A percentile compares a stretch with the other conserved stretches of the same genome.
Conservation (phyloP, 192 early-diverging fungal species). For the Coemansia sp. region DNA sequence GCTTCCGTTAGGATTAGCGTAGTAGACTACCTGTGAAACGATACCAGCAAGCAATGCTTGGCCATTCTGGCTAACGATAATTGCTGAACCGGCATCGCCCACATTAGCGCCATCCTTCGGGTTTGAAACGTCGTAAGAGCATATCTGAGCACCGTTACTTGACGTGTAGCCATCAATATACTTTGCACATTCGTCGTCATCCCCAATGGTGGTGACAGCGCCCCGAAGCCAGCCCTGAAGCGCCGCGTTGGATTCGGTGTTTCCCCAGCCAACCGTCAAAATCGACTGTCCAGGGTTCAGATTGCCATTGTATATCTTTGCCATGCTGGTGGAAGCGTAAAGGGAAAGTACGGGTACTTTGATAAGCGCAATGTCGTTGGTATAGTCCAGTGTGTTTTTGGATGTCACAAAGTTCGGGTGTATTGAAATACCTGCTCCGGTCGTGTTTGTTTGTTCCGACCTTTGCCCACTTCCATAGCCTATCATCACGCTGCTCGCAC, state of each 20-base stretch:
- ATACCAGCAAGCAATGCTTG: slow-evolving; percentile 11
- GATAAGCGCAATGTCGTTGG: slow-evolving; percentile 20
- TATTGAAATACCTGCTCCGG: slow-evolving; percentile 3
- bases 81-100: slow-evolving; percentile 23
- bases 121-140: slow-evolving; percentile 6
- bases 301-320: slow-evolving; percentile 10
- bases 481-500: background rate
- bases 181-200: slow-evolving; percentile 4
- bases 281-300: slow-evolving; percentile 12
- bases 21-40: slow-evolving; percentile 4
- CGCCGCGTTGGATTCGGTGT: background rate
- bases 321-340: background rate
- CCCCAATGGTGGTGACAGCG: slow-evolving; percentile 7
- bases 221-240: slow-evolving; percentile 3
- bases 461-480: slow-evolving; percentile 16
- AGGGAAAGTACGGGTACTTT: slow-evolving; percentile 1
- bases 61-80: slow-evolving; percentile 4
- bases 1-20: slow-evolving; percentile 4
- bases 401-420: slow-evolving; percentile 7
- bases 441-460: slow-evolving; percentile 10
- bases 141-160: slow-evolving; percentile 12
- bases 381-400: background rate
- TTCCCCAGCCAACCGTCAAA: slow-evolving; percentile 26
- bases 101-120: slow-evolving; percentile 1
- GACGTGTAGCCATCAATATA: slow-evolving; percentile 10